phyloP scores from a whole-genome alignment of 2,329 filamentous ascomycete genomes.

The Trichoderma polysporum region DNA sequence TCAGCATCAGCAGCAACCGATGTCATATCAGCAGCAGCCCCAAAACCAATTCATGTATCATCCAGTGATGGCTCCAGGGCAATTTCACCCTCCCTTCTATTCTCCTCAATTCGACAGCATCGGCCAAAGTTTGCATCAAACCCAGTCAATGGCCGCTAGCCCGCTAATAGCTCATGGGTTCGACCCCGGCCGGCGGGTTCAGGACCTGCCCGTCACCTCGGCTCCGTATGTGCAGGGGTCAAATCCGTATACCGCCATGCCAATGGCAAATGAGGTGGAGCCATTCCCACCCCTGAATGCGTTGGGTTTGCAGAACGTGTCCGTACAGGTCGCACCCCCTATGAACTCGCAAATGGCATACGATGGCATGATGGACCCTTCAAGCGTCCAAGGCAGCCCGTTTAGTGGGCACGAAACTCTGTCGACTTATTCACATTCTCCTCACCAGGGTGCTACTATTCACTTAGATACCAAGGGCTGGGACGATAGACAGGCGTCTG shows the following conservation, averaged over 20 bases:
- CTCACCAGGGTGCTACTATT: conserved; percentile 32
- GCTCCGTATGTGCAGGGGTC: conserved; percentile 28
- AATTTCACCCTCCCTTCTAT: conserved; percentile 31
- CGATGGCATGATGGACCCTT: conserved; percentile 34
- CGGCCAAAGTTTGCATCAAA: conserved; percentile 29
- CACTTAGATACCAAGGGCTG: conserved; percentile 26
- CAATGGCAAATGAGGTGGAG: conserved; percentile 31
- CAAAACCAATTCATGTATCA: conserved; percentile 28
- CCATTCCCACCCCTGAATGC: conserved; percentile 36
- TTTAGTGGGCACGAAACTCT: conserved; percentile 39
- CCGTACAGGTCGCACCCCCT: conserved; percentile 17
- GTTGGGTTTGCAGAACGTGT: conserved; percentile 34
- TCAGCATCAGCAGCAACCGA: conserved; percentile 20
- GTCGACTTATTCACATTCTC: conserved; percentile 38
- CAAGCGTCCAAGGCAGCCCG: conserved; percentile 37
- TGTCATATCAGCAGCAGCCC: conserved; percentile 7
- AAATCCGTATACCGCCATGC: conserved; percentile 27
- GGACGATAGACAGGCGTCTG: conserved; percentile 28
- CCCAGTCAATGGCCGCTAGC: conserved; percentile 26
- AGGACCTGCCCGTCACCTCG: conserved; percentile 28
- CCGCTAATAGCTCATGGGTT: conserved; percentile 31
- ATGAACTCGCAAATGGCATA: conserved; percentile 34
- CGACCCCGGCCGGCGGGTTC: conserved; percentile 27
- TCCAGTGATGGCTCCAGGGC: conserved; percentile 30
- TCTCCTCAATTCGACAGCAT: conserved; percentile 31